Evolutionary conservation across 495 filamentous ascomycete species (phyloP), one percentile per base, ranked within the genome.

Genomic region (Apiosordaria backusii): DNA sequence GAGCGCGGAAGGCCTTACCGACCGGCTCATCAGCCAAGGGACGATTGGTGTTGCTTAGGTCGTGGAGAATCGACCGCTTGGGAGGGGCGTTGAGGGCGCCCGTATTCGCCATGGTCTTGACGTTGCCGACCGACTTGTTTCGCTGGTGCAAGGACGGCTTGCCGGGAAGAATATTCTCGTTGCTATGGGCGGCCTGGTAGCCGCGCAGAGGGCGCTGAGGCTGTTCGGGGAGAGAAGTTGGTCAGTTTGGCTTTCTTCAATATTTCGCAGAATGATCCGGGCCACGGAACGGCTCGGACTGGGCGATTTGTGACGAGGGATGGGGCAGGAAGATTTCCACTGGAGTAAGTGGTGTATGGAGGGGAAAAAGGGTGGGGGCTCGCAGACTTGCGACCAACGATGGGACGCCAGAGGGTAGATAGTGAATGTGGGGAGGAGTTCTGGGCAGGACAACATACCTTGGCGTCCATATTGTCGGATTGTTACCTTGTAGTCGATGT

Each of bases 21-120:
- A 66, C 62, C 84, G 75, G 83, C 64, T 77, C 78, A 27, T 71
- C 80, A 45, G 58, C 65, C 15, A 82, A 70, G 24, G 78, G 70
- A 70, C 87, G 88, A 27, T 80, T 75, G 18, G 83, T 89, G 73
- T 92, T 93, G 83, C 88, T 94, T 45, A 93, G 82, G 72, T 97
- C 93, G 18, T 85, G 89, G 76, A 95, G 92, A 18, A 86, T 90
- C 50, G 87, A 88, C 66, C 92, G 86, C 79, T 92, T 92, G 24
- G 88, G 81, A 52, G 83, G 85, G 61, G 85, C 85, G 76, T 90
- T 94, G 60, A 89, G 75, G 27, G 83, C 83, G 60, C 82, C 85
- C 21, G 80, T 83, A 57, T 85, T 80, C 18, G 82, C 68, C 63
- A 87, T 77, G 24, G 80, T 78, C 57, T 83, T 86, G 57, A 93